A percentile compares a stretch with the other conserved stretches of the same genome.
phyloP scores from a whole-genome alignment of 257 asterid species.

The Nicotiana knightiana region DNA sequence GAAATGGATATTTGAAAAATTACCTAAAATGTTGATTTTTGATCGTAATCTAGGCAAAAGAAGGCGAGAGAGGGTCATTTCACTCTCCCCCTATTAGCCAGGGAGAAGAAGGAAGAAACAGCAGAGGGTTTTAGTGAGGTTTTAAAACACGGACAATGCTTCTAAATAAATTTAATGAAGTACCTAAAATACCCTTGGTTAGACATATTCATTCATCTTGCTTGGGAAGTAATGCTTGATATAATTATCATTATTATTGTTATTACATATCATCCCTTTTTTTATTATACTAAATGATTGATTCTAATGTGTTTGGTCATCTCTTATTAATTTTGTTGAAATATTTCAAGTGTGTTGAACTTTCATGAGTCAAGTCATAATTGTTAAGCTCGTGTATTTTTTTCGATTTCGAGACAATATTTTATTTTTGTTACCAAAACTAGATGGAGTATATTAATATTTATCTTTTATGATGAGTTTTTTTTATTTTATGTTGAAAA shows the following conservation, averaged over 20 bases:
- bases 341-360: neutral
- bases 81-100: conserved; percentile 1
- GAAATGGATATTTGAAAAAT: conserved; percentile 8
- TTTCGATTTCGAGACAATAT: neutral
- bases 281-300: neutral
- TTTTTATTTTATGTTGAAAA: too few species aligned
- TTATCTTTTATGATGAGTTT: too few species aligned
- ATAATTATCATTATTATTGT: neutral
- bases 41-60: conserved; percentile 30
- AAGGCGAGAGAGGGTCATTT: conserved; percentile 43
- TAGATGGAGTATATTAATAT: neutral
- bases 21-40: conserved; percentile 27
- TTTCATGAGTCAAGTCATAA: neutral
- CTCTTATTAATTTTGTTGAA: neutral
- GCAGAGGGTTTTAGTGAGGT: conserved; percentile 37
- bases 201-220: neutral
- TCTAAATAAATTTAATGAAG: neutral
- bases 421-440: too few species aligned
- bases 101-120: neutral
- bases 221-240: neutral
- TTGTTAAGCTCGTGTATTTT: neutral
- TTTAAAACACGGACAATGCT: conserved; percentile 1
- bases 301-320: neutral
- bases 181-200: neutral
- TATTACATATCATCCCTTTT: neutral